Conservation (phyloP, 2,329 filamentous ascomycete genomes). For the Clonostachys sp. region DNA sequence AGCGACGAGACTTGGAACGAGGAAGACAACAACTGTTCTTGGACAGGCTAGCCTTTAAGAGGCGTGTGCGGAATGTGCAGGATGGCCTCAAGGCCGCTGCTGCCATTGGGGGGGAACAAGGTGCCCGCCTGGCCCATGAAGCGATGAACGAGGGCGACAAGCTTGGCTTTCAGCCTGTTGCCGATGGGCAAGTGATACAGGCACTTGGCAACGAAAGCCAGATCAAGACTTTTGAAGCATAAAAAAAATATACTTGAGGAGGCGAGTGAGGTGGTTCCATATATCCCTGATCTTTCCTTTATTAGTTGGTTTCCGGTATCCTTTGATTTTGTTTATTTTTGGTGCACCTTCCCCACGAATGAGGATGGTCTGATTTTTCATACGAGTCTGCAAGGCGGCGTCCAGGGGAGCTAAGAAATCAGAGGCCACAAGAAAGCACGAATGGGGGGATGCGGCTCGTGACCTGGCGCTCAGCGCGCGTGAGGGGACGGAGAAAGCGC, state of each 20-base stretch:
- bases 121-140: conserved; percentile 41
- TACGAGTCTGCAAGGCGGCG: too few relatives aligned
- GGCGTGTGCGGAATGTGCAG: conserved; percentile 78
- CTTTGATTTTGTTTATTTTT: too few relatives aligned
- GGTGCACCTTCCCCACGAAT: too few relatives aligned
- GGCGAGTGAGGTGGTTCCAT: too few relatives aligned
- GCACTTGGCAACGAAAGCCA: conserved; percentile 50
- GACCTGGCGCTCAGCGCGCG: too few relatives aligned
- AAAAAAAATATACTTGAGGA: conserved; percentile 2
- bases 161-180: conserved; percentile 46
- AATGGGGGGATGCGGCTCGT: too few relatives aligned
- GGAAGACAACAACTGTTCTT: conserved; percentile 90
- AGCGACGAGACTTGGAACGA: conserved; percentile 87
- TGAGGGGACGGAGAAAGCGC: too few relatives aligned
- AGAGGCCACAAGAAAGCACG: too few relatives aligned
- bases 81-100: conserved; percentile 61
- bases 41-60: conserved; percentile 85
- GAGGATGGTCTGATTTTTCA: too few relatives aligned
- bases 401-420: too few relatives aligned
- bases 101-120: conserved; percentile 42
- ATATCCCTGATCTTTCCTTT: too few relatives aligned
- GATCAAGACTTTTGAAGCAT: conserved; percentile 55
- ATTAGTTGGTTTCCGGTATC: too few relatives aligned
- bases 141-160: conserved; percentile 42
- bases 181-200: conserved; percentile 23